Base-by-base conservation (phyloP, 805 yeast genomes). In the Saccharomyces mikatae region DNA sequence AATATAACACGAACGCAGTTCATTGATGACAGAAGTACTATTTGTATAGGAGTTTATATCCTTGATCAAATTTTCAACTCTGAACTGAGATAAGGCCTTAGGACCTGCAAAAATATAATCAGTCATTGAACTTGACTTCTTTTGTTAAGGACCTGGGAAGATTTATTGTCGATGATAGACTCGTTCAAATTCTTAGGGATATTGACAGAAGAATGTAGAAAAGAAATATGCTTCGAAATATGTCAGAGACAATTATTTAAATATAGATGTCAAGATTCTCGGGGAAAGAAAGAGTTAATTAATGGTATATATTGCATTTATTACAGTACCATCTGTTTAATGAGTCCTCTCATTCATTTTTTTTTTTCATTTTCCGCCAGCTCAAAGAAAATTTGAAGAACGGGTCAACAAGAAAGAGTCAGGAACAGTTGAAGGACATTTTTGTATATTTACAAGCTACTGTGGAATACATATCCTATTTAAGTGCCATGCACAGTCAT, bases 51-150 rank as follows among this genome's bases (percentile, higher is more conserved):
- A 80, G 73, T 87, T 86, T 72, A 92, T 81, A 65, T 84, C 89
- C 60, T 81, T 76, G 60, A 82, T 76, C 73, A 91, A 76, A 61
- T 80, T 86, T 57, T 83, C 80, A 60, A 90, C 84, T 74, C 98
- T 82, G 72, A 92, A 92, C 51, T 80, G 80, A 52, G 98, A 91
- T 68, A 90, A 77, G 58, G 97, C 97, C 66, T 80, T 80, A 50
- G 97, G 96, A 55, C 99, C 99, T 48, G 96, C 86, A 60, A 89
- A 76, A 56, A 80, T 73, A 62, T 79, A 68, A 75, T 80, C 65
- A 50, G 75, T 66, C 76, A 74, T 75, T 51, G 56, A 36, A 21
- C 44, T 36, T 36, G 44, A 36, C 44, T 36, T 56, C 41, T 36
- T 21, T 51, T 50, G 31, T 30, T 36, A 17, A 8, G 44, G 24